Evolutionary conservation across 225 moss, liverwort and hornwort genomes (phyloP), one percentile per base, ranked within the genome.

Genomic region (Marchantia paleacea): DNA sequence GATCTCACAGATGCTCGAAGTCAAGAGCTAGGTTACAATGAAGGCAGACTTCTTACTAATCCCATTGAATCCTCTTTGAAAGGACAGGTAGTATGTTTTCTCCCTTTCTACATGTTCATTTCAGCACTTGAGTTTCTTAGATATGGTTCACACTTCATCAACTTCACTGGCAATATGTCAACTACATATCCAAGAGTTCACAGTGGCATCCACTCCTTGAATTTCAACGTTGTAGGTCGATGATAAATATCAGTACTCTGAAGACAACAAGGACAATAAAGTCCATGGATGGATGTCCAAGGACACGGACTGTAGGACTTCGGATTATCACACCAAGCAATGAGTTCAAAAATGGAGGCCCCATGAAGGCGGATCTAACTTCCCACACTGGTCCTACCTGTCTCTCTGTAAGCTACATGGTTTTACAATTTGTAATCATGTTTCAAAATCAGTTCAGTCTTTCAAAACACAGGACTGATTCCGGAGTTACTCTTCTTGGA

Each of bases 301-400:
- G 39, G 39, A 39, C 39, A 39, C 39, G 39, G 52, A 22, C 73
- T 81, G 85, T 92, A 49, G 92, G 92, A 6, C 91, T 91, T 73
- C 91, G 92, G 92, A 86, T 92, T 20, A 85, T 91, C 63, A 88
- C 88, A 74, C 86, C 91, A 25, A 92, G 91, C 81, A 78, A 85
- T 64, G 92, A 92, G 86, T 92, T 91, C 78, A 89, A 91, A 7
- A 92, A 91, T 70, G 92, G 92, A 47, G 92, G 92, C 76, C 92
- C 92, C 31, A 83, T 72, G 47, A 92, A 92, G 73, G 89, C 91
- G 68, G 89, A 92, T 71, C 70, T 91, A 81, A 89, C 88, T 4
- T 89, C 91, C 20, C 92, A 92, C 82, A 89, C 89, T 81, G 92
- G 92, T 57, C 92, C 91, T 19, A 91, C 92, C 1, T 92, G 92